Evolutionary conservation across 108 stramenopile species (phyloP).

Genomic region (Aurantiochytrium sp.): DNA sequence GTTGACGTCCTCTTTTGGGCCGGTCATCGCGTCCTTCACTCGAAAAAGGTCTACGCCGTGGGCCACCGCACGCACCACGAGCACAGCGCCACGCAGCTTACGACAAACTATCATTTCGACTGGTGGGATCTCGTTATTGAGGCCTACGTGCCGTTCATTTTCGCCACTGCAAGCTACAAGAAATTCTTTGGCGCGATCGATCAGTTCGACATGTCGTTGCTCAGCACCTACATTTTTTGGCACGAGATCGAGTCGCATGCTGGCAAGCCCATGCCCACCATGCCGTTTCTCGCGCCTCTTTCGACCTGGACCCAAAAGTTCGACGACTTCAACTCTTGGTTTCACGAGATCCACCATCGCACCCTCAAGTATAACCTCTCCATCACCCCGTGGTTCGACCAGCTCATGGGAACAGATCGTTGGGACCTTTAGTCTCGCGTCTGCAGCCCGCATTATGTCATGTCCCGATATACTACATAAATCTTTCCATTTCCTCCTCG

Average conservation of each 20-base stretch:
- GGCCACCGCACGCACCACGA: background rate
- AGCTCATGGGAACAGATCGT: background rate
- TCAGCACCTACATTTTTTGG: background rate
- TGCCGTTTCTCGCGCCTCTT: background rate
- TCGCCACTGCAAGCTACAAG: background rate
- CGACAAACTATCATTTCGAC: slow-evolving; percentile 10
- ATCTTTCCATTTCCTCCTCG: no score
- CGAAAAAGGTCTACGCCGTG: background rate
- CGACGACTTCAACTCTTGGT: background rate
- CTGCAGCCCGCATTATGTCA: background rate
- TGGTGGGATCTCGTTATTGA: background rate
- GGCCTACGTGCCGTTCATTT: background rate
- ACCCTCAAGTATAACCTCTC: background rate
- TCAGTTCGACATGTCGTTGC: background rate
- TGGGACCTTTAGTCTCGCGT: background rate
- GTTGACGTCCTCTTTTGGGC: slow-evolving; percentile 6
- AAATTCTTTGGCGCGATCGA: background rate
- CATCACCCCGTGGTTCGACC: background rate
- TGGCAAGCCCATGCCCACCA: slow-evolving; percentile 2
- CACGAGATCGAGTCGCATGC: slow-evolving; percentile 4
- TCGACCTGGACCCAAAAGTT: background rate
- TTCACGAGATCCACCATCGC: background rate
- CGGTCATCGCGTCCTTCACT: background rate
- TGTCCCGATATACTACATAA: no score
- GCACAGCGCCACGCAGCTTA: background rate